Evolutionary conservation across 2,329 filamentous ascomycete species (phyloP), one percentile per base, ranked within the genome.

Genomic region (Ceratocystis cubensis): DNA sequence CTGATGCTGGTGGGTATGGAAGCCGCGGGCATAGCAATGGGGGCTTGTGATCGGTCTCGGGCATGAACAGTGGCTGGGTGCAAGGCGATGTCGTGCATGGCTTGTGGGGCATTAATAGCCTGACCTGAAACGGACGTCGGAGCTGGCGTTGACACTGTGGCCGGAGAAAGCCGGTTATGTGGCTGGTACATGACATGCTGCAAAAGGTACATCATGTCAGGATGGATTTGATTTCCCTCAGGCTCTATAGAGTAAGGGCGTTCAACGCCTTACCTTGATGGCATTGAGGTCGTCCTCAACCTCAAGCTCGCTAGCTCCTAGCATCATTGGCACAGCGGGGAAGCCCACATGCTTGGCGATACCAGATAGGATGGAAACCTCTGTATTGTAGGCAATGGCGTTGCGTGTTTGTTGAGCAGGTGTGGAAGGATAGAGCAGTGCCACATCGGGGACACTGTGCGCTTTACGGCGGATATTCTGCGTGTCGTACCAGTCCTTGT

Each of bases 301-400:
- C 72, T 96, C 91, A 10, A 82, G 79, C 25, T 82, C 76, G 46
- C 87, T 86, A 30, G 89, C 88, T 53, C 88, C 83, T 67, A 81
- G 81, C 76, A 99, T 87, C 44, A 89, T 82, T 22, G 94, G 94
- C n/a, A 92, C 94, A 41, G 93, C 92, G 45, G 94, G 94, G 76
- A 99, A 99, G 28, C 94, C 94, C 72, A 96, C 87, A 74, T 96
- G 92, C 76, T 96, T 97, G 45, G 93, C 92, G 64, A 97, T 82
- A 46, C 93, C 93, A 5, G 92, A 87, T 67, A 99, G 78, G 33
- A 96, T 85, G 0, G 92, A 96, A 3, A 99, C 92, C 74, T 99
- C 94, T 70, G 88, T 89, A 74, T 96, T 97, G 78, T 97, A 97
- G 61, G 92, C 88, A 63, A 91, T 83, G 71, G 96, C 92, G 69